Evolutionary conservation across 2,329 filamentous ascomycete species (phyloP).

Genomic region (Pyrenochaeta sp.): DNA sequence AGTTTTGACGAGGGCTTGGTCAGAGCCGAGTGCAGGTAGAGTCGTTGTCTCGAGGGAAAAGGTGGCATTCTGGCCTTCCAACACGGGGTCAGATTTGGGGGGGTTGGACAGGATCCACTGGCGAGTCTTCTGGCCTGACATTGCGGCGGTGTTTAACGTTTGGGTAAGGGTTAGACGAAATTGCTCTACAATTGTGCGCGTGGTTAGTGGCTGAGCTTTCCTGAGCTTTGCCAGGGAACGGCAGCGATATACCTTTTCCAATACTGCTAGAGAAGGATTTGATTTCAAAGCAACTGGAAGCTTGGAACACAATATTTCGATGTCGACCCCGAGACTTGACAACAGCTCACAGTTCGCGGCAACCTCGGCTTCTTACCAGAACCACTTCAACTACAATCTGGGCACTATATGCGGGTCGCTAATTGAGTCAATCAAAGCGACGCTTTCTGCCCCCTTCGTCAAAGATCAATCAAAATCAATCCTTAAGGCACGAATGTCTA

Average conservation of each 20-base stretch:
- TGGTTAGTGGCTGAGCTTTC: too few species aligned
- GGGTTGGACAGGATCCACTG: constrained; percentile 57
- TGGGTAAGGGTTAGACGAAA: not conserved
- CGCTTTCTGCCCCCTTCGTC: too few species aligned
- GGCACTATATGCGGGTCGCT: not conserved
- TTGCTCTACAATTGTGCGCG: too few species aligned
- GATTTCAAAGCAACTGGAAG: not conserved
- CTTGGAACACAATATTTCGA: not conserved
- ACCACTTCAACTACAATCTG: not conserved
- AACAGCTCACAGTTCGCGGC: not conserved
- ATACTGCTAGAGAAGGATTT: too few species aligned
- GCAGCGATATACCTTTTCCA: too few species aligned
- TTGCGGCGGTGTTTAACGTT: constrained; percentile 13
- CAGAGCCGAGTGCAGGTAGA: constrained; percentile 46
- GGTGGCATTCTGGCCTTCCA: constrained; percentile 49
- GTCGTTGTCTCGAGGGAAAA: constrained; percentile 50
- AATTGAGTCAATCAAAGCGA: not conserved
- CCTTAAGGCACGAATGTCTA: too few species aligned
- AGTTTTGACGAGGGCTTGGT: constrained; percentile 58
- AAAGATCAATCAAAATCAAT: too few species aligned
- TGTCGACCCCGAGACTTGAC: not conserved
- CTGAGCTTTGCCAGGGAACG: too few species aligned
- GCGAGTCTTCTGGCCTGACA: constrained; percentile 46
- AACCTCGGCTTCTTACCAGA: constrained; percentile 1
- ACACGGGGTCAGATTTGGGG: constrained; percentile 45